Evolutionary conservation across 257 asterid genomes (phyloP), one percentile per base, ranked within the genome.

Genomic region (Verbascum thapsus): DNA sequence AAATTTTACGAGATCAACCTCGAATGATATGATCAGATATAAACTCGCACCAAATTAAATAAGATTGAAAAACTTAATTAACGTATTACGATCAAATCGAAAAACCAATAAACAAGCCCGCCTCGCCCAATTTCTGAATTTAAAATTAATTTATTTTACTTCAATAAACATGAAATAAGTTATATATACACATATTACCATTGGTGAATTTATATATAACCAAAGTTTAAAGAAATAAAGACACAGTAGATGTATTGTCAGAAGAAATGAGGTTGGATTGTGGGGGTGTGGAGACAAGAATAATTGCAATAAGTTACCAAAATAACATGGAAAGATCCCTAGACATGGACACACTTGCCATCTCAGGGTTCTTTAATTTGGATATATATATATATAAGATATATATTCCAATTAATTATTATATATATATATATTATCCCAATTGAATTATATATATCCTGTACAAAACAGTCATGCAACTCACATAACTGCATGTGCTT

Each of bases 321-420:
- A 26, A 81, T 85, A 90, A 87, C 96, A 79, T 87, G 96, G 82
- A 87, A 82, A 90, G 92, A 90, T 87, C 96, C 97, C 86, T 22
- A 72, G 81, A 85, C 88, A 85, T 67, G 61, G 80, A 75, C 83
- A 83, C 81, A 73, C 69, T n/a, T 58, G 74, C 88, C 86, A 72
- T 78, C 54, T 30, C 56, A 19, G 49, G 56, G n/a, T 18, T 19
- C 48, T 70, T 72, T 67, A 53, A 75, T 60, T 78, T 69, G 78
- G 66, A 26, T 83, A 85, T 30, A 51, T 4, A 26, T 23, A 15
- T n/a, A 15, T 64, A 64, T 42, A 47, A 70, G 38, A 73, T 66
- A 74, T 68, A 26, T 83, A 85, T 83, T 79, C 58, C 63, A 76
- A 52, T n/a, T n/a, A n/a, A n/a, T n/a, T 30, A 51, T 4, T 23